Evolutionary conservation across 306 rosid genomes (phyloP).

Genomic region (Ormosia emarginata): DNA sequence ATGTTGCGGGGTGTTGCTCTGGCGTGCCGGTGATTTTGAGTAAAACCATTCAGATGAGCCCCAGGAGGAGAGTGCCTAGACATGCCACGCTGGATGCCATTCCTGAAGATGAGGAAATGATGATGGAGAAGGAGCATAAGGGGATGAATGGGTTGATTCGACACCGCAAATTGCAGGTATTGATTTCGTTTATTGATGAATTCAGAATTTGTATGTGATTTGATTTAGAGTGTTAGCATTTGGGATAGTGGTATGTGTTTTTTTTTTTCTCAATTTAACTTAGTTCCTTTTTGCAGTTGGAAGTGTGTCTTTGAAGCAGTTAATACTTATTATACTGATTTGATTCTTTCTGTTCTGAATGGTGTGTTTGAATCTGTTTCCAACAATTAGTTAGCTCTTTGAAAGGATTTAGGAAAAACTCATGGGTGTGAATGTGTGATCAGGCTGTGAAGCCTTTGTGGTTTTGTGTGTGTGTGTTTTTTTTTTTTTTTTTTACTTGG

Average conservation of each 20-base stretch:
- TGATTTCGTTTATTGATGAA: neutral
- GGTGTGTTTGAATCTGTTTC: neutral
- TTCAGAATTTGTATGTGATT: neutral
- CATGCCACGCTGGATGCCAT: conserved; percentile 69
- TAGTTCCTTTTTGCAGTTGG: too few relatives aligned
- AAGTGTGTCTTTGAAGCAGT: too few relatives aligned
- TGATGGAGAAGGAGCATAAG: conserved; percentile 47
- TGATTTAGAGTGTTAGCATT: neutral
- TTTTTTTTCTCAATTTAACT: too few relatives aligned
- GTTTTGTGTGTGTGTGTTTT: neutral
- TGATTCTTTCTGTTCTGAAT: neutral
- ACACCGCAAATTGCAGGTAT: conserved; percentile 55
- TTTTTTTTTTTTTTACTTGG: neutral
- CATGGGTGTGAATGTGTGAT: neutral
- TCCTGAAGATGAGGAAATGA: conserved; percentile 80
- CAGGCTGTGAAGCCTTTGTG: neutral
- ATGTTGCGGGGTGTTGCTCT: conserved; percentile 81
- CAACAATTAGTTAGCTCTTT: too few relatives aligned
- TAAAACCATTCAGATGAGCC: conserved; percentile 68
- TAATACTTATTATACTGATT: neutral
- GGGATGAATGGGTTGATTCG: conserved; percentile 34
- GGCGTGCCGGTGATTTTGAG: conserved; percentile 78
- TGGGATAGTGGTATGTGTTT: too few relatives aligned
- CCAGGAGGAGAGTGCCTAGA: conserved; percentile 52
- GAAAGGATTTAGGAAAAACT: neutral